Evolutionary conservation across 305 asterid genomes (phyloP).

Genomic region (Rubia peregrina): DNA sequence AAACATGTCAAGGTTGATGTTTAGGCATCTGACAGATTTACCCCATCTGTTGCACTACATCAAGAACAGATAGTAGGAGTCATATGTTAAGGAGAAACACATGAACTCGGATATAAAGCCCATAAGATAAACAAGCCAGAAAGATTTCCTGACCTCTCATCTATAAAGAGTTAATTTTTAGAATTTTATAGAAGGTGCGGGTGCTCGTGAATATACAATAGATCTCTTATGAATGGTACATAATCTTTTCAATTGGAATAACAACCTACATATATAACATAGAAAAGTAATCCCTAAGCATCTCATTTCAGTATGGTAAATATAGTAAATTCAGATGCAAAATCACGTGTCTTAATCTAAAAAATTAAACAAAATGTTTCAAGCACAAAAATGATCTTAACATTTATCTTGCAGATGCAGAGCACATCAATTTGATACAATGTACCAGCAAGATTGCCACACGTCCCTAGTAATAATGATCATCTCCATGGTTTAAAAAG

Average conservation of each 20-base stretch:
- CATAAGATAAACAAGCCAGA: not conserved
- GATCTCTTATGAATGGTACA: not conserved
- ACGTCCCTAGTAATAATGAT: slow-evolving; percentile 85
- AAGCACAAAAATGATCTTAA: too few relatives aligned
- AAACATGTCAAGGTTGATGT: not conserved
- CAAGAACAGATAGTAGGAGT: not conserved
- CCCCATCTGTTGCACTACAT: not conserved
- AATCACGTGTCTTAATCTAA: too few relatives aligned
- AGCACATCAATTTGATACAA: slow-evolving; percentile 67
- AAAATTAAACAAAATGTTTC: too few relatives aligned
- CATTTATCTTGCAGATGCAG: slow-evolving; percentile 38
- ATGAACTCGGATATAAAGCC: not conserved
- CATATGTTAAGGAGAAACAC: not conserved
- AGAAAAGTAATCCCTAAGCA: too few relatives aligned
- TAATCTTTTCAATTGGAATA: not conserved
- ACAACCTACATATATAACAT: not conserved
- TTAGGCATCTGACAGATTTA: not conserved
- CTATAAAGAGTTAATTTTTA: not conserved
- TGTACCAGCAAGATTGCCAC: slow-evolving; percentile 89
- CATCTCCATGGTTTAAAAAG: slow-evolving; percentile 85
- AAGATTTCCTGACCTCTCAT: not conserved
- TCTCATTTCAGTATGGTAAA: too few relatives aligned
- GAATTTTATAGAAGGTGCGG: not conserved
- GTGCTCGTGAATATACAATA: not conserved
- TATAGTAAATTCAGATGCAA: too few relatives aligned